A percentile compares a stretch with the other conserved stretches of the same genome.
Evolutionary conservation across 106 monocot species (phyloP).

Genomic region (Dendrobium huoshanense): DNA sequence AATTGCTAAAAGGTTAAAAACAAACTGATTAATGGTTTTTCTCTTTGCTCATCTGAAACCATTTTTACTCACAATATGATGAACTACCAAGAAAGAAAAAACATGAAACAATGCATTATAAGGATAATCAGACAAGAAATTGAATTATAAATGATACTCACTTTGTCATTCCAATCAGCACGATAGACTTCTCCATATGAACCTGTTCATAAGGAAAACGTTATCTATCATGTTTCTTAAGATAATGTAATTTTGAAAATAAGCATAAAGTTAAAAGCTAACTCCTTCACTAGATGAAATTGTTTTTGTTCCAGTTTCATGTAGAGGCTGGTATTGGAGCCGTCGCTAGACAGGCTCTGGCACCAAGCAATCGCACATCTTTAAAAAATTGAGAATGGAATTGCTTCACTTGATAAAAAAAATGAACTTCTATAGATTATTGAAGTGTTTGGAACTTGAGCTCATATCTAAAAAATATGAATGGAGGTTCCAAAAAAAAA

Average conservation of each 20-base stretch:
- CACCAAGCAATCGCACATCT: not conserved
- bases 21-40: not conserved
- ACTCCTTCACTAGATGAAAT: not conserved
- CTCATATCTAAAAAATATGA: not conserved
- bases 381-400: not conserved
- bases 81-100: not conserved
- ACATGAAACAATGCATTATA: not conserved
- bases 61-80: not conserved
- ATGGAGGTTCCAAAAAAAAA: not conserved
- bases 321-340: not conserved
- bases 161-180: constrained; percentile 98
- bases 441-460: not conserved
- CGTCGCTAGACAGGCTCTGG: not conserved
- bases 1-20: not conserved
- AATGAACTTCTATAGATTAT: not conserved
- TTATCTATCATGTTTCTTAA: not conserved
- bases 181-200: constrained; percentile 98
- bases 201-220: constrained; percentile 37
- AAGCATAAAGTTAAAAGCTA: not conserved
- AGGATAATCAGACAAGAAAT: constrained; percentile 1
- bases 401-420: no score
- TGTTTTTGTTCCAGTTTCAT: not conserved
- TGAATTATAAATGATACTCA: constrained; percentile 32
- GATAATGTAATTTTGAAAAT: not conserved
- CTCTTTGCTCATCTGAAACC: not conserved